Evolutionary conservation across 805 yeast species (phyloP).

Genomic region (Myxozyma mucilagina): DNA sequence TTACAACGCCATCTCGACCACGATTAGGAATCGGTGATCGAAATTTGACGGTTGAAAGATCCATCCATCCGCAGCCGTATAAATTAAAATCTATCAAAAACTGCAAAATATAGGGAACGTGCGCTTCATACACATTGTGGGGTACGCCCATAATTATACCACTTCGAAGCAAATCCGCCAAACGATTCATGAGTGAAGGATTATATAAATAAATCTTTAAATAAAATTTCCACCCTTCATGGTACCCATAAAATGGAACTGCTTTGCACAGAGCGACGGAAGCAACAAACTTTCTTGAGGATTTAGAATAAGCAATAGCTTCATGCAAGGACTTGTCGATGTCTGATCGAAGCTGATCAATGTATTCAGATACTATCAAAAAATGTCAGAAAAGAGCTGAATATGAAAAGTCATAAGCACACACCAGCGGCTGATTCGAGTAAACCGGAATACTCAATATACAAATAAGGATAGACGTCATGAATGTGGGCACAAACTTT

Average conservation of each 20-base stretch:
- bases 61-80: constrained; percentile 80
- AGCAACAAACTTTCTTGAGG: constrained; percentile 36
- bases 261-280: constrained; percentile 59
- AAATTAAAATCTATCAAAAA: constrained; percentile 80
- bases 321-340: constrained; percentile 38
- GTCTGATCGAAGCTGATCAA: constrained; percentile 29
- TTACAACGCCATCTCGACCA: neutral
- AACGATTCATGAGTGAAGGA: constrained; percentile 58
- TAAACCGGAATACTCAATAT: constrained; percentile 58
- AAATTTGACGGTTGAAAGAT: constrained; percentile 50
- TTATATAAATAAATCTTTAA: constrained; percentile 68
- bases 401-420: neutral
- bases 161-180: constrained; percentile 52
- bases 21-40: constrained; percentile 41
- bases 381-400: neutral
- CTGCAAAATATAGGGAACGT: constrained; percentile 73
- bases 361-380: constrained; percentile 17
- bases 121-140: constrained; percentile 70
- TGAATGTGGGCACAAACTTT: constrained; percentile 71
- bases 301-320: constrained; percentile 20
- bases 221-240: constrained; percentile 60
- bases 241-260: constrained; percentile 81
- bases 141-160: constrained; percentile 46
- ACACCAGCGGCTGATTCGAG: constrained; percentile 10
- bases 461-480: constrained; percentile 81